Conservation (phyloP, 2,329 filamentous ascomycete genomes). For the Chaetomium sp. region DNA sequence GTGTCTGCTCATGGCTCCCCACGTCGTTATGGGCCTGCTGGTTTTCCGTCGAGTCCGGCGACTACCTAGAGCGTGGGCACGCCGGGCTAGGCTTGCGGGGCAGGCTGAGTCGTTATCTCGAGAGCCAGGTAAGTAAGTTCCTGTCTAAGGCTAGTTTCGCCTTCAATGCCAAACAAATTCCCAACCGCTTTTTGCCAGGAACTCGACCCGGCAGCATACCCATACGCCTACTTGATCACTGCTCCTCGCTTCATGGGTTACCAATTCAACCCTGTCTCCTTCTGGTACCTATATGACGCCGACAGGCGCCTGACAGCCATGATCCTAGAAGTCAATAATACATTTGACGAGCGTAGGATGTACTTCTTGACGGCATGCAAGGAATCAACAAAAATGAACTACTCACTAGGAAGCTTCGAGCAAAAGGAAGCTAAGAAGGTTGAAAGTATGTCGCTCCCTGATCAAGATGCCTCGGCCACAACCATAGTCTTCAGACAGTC, state of each 20-base stretch:
- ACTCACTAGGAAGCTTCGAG: not conserved
- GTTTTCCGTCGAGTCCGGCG: slow-evolving; percentile 53
- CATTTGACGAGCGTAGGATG: slow-evolving; percentile 64
- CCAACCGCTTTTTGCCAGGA: slow-evolving; percentile 34
- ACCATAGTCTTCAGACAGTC: slow-evolving; percentile 37
- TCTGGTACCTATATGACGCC: slow-evolving; percentile 68
- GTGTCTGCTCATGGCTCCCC: slow-evolving; percentile 28
- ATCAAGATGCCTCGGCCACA: not conserved
- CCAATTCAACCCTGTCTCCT: slow-evolving; percentile 68
- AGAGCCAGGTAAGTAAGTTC: slow-evolving; percentile 42
- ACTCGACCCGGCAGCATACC: slow-evolving; percentile 53
- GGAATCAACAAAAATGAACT: too few relatives aligned
- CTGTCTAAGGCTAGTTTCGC: not conserved
- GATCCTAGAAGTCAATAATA: slow-evolving; percentile 70
- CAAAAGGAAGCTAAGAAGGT: not conserved
- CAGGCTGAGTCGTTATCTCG: slow-evolving; percentile 57
- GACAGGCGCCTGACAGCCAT: slow-evolving; percentile 54
- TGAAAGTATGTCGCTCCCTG: not conserved
- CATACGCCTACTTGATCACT: slow-evolving; percentile 64
- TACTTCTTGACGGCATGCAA: slow-evolving; percentile 46
- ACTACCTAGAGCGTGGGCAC: slow-evolving; percentile 54
- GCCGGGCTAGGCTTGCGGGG: slow-evolving; percentile 48
- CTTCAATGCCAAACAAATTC: slow-evolving; percentile 5
- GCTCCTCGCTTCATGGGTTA: slow-evolving; percentile 63
- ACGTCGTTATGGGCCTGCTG: slow-evolving; percentile 34